These are phyloP conservation scores for Termitomyces sp. DNA, from an alignment of 768 basidiomycete genomes.

Conservation along the genomic window DNA sequence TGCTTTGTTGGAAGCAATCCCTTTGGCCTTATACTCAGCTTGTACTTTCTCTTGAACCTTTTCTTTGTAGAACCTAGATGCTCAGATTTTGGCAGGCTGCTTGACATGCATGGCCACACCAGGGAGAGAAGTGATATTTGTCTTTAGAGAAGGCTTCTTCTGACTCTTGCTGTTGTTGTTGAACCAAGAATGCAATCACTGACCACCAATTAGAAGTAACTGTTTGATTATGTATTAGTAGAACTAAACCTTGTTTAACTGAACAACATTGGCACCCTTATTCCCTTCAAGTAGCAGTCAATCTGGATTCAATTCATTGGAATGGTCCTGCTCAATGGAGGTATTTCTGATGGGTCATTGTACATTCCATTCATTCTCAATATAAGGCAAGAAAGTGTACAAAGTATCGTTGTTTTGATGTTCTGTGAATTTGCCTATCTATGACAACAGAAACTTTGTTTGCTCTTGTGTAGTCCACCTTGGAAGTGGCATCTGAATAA, in stretches of 20 bases:
- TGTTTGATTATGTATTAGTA: no score
- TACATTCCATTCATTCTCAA: not conserved
- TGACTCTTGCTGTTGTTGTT: not conserved
- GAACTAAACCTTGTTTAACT: not conserved
- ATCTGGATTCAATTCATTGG: no score
- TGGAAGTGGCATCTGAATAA: not conserved
- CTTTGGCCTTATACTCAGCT: not conserved
- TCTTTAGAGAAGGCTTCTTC: not conserved
- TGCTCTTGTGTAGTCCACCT: not conserved
- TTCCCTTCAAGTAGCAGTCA: no score
- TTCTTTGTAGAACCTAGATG: not conserved
- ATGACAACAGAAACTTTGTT: not conserved
- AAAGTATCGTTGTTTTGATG: not conserved
- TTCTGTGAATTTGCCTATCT: not conserved
- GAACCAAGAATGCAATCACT: not conserved
- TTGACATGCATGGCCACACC: not conserved
- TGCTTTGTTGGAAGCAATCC: not conserved
- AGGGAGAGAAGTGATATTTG: not conserved
- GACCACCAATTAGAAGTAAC: no score
- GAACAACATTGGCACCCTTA: no score
- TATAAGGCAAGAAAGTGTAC: not conserved
- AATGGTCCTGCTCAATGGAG: no score
- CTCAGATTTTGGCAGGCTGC: not conserved
- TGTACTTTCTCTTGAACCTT: not conserved
- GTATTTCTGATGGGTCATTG: not conserved